Conservation (phyloP, 768 basidiomycete genomes). For the Lentinula sp. region DNA sequence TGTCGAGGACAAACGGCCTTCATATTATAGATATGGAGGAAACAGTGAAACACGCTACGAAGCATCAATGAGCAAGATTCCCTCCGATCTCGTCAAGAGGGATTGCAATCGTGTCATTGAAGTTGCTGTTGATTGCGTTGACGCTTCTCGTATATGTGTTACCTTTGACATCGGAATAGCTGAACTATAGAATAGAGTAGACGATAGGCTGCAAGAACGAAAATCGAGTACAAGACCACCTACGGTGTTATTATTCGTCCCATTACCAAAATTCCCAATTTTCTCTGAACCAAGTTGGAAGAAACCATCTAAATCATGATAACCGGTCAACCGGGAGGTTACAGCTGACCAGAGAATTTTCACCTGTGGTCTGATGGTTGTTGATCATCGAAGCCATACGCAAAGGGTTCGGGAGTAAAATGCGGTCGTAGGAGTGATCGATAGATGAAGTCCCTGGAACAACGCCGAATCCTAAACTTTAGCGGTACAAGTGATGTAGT, state of each 20-base stretch:
- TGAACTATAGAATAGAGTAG: slow-evolving; percentile 21
- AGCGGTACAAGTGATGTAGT: no score
- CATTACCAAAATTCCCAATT: slow-evolving; percentile 32
- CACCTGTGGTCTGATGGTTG: slow-evolving; percentile 32
- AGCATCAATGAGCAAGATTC: slow-evolving; percentile 11
- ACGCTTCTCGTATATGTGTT: slow-evolving; percentile 42
- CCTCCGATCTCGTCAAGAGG: slow-evolving; percentile 37
- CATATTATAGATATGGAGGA: no score
- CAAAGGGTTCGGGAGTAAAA: slow-evolving; percentile 36
- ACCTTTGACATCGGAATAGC: slow-evolving; percentile 33
- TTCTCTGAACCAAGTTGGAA: slow-evolving; percentile 18
- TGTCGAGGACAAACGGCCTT: no score
- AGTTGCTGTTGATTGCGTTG: slow-evolving; percentile 21
- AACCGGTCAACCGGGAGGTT: not conserved
- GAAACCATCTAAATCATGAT: slow-evolving; percentile 28
- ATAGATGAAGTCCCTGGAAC: slow-evolving; percentile 25
- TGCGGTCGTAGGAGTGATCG: slow-evolving; percentile 25
- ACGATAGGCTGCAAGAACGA: no score
- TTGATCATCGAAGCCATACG: slow-evolving; percentile 38
- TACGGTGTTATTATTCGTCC: slow-evolving; percentile 36
- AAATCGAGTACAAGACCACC: not conserved
- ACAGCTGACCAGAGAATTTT: not conserved
- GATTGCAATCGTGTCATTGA: slow-evolving; percentile 25
- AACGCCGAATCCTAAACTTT: not conserved
- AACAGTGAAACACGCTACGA: no score